Percentiles rank a stretch among this genome's conserved stretches.
Conservation (phyloP, 345 rosid species). For the Arabidopsis suecica region DNA sequence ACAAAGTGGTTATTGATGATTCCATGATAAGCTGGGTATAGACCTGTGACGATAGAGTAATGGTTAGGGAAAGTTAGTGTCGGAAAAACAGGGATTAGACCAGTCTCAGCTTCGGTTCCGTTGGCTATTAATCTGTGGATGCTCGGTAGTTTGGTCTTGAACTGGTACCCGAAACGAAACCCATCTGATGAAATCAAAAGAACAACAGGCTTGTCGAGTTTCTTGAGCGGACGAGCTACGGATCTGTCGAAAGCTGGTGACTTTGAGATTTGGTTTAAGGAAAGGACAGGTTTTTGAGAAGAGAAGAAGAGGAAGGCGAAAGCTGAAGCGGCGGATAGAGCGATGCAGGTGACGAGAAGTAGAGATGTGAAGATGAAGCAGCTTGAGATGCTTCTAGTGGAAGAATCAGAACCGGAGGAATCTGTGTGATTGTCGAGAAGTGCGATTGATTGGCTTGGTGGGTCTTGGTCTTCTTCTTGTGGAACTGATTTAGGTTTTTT, state of each 20-base stretch:
- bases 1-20: slow-evolving; percentile 71
- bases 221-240: slow-evolving; percentile 62
- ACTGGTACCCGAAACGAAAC: slow-evolving; percentile 94
- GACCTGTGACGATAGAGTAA: slow-evolving; percentile 92
- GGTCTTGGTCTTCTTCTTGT: slow-evolving; percentile 54
- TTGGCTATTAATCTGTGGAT: slow-evolving; percentile 74
- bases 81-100: slow-evolving; percentile 90
- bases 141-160: slow-evolving; percentile 72
- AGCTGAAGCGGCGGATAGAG: slow-evolving; percentile 75
- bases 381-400: slow-evolving; percentile 41
- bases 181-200: slow-evolving; percentile 88
- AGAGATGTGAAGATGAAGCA: slow-evolving; percentile 61
- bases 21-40: slow-evolving; percentile 89
- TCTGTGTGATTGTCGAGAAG: slow-evolving; percentile 62
- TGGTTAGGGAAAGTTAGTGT: slow-evolving; percentile 92
- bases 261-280: slow-evolving; percentile 32
- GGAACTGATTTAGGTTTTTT: slow-evolving; percentile 48
- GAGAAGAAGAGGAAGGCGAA: slow-evolving; percentile 73
- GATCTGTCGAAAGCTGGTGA: slow-evolving; percentile 38
- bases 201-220: slow-evolving; percentile 70
- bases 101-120: slow-evolving; percentile 88
- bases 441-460: slow-evolving; percentile 56
- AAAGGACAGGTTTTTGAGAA: slow-evolving; percentile 31
- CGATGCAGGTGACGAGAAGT: slow-evolving; percentile 60
- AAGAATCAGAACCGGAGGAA: slow-evolving; percentile 38